Conservation (phyloP, 306 rosid genomes). For the Sphenostylis stenocarpa region DNA sequence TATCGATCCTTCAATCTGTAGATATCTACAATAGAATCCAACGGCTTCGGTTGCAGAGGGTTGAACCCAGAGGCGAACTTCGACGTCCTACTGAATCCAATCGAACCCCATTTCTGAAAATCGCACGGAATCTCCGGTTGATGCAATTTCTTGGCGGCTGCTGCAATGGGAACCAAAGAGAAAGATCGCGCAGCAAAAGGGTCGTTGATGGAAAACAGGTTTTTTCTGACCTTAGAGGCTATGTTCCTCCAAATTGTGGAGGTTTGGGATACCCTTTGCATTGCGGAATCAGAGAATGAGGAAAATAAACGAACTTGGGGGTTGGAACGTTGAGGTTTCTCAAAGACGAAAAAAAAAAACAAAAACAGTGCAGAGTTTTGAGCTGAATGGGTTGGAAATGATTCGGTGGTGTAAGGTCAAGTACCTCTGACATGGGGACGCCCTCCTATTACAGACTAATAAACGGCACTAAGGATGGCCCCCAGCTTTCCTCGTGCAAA, state of each 20-base stretch:
- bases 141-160: conserved; percentile 34
- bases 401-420: too few species aligned
- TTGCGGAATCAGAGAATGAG: conserved; percentile 21
- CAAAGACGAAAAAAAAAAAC: background rate
- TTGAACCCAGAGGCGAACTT: conserved; percentile 78
- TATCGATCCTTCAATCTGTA: conserved; percentile 68
- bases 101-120: conserved; percentile 73
- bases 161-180: conserved; percentile 32
- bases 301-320: background rate
- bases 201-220: conserved; percentile 11
- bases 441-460: too few species aligned
- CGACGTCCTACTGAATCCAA: conserved; percentile 67
- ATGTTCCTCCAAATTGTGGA: conserved; percentile 41
- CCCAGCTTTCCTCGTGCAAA: too few species aligned
- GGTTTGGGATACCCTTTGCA: conserved; percentile 46
- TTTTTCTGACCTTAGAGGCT: conserved; percentile 21
- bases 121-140: conserved; percentile 43
- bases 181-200: conserved; percentile 16
- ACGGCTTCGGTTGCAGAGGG: conserved; percentile 75
- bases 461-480: too few species aligned
- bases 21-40: conserved; percentile 75
- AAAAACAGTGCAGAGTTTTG: too few species aligned
- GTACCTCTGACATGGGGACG: too few species aligned
- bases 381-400: background rate
- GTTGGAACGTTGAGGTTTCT: background rate